These are phyloP conservation scores for Yarrowia galli DNA, from an alignment of 1,139 yeast genomes.

Conservation along the genomic window DNA sequence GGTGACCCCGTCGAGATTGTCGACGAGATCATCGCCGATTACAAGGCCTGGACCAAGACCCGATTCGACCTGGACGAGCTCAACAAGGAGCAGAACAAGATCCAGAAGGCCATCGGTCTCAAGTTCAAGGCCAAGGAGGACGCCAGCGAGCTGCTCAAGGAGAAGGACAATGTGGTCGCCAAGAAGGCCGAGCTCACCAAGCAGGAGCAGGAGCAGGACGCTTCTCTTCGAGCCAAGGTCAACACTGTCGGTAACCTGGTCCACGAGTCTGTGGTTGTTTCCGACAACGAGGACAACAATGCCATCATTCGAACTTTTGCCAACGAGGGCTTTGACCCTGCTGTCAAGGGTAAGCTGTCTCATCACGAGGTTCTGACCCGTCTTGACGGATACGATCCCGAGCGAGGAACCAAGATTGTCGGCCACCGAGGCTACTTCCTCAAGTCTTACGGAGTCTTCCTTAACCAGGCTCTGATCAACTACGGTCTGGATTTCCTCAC, in stretches of 20 bases:
- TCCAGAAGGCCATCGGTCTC: conserved; percentile 91
- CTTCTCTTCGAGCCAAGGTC: conserved; percentile 75
- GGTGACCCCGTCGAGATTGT: conserved; percentile 94
- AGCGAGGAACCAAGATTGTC: conserved; percentile 95
- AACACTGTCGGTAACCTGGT: conserved; percentile 92
- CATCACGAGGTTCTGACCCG: conserved; percentile 95
- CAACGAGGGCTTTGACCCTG: conserved; percentile 66
- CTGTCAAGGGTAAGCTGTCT: conserved; percentile 77
- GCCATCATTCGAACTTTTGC: conserved; percentile 87
- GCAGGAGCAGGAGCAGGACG: conserved; percentile 81
- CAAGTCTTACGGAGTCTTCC: conserved; percentile 93
- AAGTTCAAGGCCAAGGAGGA: conserved; percentile 96
- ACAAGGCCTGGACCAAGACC: conserved; percentile 90
- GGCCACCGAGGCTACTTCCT: conserved; percentile 99
- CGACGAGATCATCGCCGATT: conserved; percentile 90
- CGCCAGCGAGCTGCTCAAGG: conserved; percentile 78
- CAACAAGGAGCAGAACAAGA: conserved; percentile 83
- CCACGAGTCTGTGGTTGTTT: conserved; percentile 87
- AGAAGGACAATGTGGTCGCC: conserved; percentile 75
- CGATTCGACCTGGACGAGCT: conserved; percentile 91
- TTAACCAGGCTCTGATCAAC: conserved; percentile 97
- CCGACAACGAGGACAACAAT: conserved; percentile 89
- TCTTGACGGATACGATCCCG: conserved; percentile 97
- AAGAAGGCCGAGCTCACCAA: conserved; percentile 72
- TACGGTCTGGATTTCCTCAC: conserved; percentile 89